A percentile compares a stretch with the other conserved stretches of the same genome.
phyloP scores from a whole-genome alignment of 768 basidiomycete species.

The Rhodocollybia butyracea region DNA sequence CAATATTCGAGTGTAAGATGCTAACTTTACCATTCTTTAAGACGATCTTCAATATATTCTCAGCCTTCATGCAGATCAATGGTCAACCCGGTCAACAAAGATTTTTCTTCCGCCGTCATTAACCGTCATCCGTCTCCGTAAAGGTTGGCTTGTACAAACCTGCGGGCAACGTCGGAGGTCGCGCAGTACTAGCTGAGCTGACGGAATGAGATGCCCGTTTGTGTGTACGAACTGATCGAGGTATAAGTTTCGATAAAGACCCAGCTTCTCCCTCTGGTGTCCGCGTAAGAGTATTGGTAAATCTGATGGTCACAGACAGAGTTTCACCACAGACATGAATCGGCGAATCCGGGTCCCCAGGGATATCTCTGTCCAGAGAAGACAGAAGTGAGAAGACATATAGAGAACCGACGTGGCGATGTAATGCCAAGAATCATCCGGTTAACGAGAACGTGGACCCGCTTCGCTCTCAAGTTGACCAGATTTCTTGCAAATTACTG shows the following conservation, averaged over 20 bases:
- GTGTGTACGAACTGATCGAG: constrained; percentile 39
- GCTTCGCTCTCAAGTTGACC: not conserved
- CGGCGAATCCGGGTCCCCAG: constrained; percentile 33
- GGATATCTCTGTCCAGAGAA: not conserved
- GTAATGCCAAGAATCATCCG: not conserved
- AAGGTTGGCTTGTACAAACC: constrained; percentile 30
- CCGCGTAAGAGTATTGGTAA: constrained; percentile 66
- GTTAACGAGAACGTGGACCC: not conserved
- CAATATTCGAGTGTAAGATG: constrained; percentile 14
- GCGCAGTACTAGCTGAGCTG: constrained; percentile 76
- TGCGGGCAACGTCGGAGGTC: constrained; percentile 82
- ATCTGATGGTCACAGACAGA: constrained; percentile 81
- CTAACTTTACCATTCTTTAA: constrained; percentile 28
- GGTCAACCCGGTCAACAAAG: constrained; percentile 66
- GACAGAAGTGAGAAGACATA: no score
- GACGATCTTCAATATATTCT: constrained; percentile 21
- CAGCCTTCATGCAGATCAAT: constrained; percentile 47
- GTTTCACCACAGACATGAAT: constrained; percentile 81
- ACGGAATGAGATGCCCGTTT: constrained; percentile 77
- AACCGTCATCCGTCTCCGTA: constrained; percentile 48
- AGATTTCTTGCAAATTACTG: not conserved
- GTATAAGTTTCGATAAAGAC: constrained; percentile 20
- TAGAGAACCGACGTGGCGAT: constrained; percentile 1
- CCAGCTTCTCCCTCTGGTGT: constrained; percentile 33
- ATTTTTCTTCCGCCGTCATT: constrained; percentile 58